Percentiles rank a stretch among this genome's conserved stretches.
phyloP scores from a whole-genome alignment of 2,329 filamentous ascomycete species.

The Trichoderma atroviride region DNA sequence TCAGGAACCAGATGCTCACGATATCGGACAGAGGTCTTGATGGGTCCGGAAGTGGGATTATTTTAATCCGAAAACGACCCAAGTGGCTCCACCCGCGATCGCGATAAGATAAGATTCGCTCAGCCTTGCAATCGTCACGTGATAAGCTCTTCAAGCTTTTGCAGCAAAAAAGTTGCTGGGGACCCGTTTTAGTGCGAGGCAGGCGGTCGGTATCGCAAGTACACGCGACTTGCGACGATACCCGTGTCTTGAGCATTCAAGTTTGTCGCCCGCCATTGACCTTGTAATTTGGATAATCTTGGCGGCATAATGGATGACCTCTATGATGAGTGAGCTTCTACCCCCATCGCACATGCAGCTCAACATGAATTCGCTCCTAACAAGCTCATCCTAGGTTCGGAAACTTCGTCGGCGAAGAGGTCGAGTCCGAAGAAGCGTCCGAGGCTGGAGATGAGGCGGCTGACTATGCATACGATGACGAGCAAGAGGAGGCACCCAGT shows the following conservation, averaged over 20 bases:
- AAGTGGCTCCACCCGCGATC: background rate
- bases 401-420: conserved; percentile 96
- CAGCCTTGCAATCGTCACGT: conserved; percentile 28
- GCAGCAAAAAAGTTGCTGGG: conserved; percentile 29
- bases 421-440: conserved; percentile 81
- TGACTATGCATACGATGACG: conserved; percentile 82
- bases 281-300: conserved; percentile 25
- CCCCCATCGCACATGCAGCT: background rate
- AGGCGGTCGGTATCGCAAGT: conserved; percentile 18
- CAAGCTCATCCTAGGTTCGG: conserved; percentile 68
- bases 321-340: conserved; percentile 78
- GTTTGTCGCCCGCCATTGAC: conserved; percentile 32
- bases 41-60: background rate
- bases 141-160: conserved; percentile 23
- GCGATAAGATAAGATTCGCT: conserved; percentile 20
- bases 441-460: conserved; percentile 72
- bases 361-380: background rate
- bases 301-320: conserved; percentile 78
- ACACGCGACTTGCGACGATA: conserved; percentile 28
- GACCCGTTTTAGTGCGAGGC: conserved; percentile 23
- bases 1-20: background rate
- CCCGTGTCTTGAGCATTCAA: conserved; percentile 26
- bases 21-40: background rate
- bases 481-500: conserved; percentile 63
- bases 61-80: background rate